phyloP scores from a whole-genome alignment of 176 grass and related monocot species.

The Pontederia paniculata region DNA sequence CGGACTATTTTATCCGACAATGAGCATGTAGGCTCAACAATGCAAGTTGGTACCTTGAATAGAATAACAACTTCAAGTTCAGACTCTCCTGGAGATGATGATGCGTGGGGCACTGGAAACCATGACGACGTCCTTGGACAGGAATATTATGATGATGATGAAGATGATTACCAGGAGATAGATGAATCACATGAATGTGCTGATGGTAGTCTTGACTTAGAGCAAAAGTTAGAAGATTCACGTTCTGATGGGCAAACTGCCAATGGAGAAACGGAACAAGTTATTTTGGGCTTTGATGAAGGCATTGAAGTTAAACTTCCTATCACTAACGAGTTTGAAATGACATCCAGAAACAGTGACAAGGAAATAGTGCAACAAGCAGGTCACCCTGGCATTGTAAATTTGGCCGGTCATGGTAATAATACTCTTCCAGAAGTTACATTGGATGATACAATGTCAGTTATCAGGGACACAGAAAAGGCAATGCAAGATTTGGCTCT shows the following conservation, averaged over 20 bases:
- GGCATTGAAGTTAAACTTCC: slow-evolving; percentile 89
- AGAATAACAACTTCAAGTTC: slow-evolving; percentile 38
- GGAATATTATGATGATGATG: slow-evolving; percentile 63
- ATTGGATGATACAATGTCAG: slow-evolving; percentile 19
- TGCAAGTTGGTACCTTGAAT: slow-evolving; percentile 31
- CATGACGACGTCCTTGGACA: slow-evolving; percentile 41
- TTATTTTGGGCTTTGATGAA: slow-evolving; percentile 91
- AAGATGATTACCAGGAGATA: slow-evolving; percentile 39
- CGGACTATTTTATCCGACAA: slow-evolving; percentile 54
- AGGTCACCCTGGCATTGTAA: slow-evolving; percentile 20
- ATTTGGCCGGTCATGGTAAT: slow-evolving; percentile 25
- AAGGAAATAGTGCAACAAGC: slow-evolving; percentile 25
- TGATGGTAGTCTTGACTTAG: slow-evolving; percentile 50
- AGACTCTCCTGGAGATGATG: slow-evolving; percentile 46
- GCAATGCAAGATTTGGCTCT: slow-evolving; percentile 47
- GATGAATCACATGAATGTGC: slow-evolving; percentile 52
- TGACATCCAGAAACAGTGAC: slow-evolving; percentile 38
- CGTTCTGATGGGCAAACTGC: slow-evolving; percentile 22
- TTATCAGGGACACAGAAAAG: slow-evolving; percentile 51
- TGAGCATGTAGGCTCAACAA: slow-evolving; percentile 30
- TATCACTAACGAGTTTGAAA: slow-evolving; percentile 44
- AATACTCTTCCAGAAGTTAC: neutral
- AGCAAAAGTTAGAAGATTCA: slow-evolving; percentile 41
- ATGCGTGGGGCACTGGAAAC: slow-evolving; percentile 59
- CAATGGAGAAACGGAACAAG: slow-evolving; percentile 44